Percentiles rank a stretch among this genome's conserved stretches.
These are phyloP conservation scores for Phialemoniopsis sp. DNA, from an alignment of 2,329 filamentous ascomycete genomes.

Conservation along the genomic window DNA sequence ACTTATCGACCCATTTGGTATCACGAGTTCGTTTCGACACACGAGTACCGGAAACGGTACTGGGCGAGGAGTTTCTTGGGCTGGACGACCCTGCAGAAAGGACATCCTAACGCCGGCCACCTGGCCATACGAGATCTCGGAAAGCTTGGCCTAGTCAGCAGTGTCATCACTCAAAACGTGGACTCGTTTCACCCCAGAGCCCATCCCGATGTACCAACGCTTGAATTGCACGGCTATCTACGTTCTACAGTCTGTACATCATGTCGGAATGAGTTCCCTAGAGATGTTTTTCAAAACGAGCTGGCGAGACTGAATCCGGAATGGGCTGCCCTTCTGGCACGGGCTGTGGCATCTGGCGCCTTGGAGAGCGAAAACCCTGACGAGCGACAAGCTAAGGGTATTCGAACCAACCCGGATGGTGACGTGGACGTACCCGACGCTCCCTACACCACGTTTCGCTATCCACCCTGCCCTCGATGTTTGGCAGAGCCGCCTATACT, in stretches of 20 bases:
- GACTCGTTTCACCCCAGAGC: constrained; percentile 85
- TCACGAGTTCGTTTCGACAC: constrained; percentile 77
- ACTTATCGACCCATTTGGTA: constrained; percentile 89
- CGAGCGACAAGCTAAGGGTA: constrained; percentile 61
- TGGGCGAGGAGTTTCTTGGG: constrained; percentile 95
- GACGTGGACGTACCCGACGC: constrained; percentile 87
- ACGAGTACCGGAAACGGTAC: constrained; percentile 86
- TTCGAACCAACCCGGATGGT: constrained; percentile 88
- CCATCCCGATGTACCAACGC: constrained; percentile 69
- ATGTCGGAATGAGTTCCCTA: constrained; percentile 68
- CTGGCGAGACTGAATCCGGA: constrained; percentile 77
- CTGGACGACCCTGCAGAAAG: constrained; percentile 77
- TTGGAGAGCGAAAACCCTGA: constrained; percentile 73
- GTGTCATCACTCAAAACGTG: constrained; percentile 92
- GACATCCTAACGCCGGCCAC: constrained; percentile 77
- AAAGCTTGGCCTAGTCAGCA: constrained; percentile 65
- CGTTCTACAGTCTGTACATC: constrained; percentile 76
- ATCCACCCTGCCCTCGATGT: constrained; percentile 84
- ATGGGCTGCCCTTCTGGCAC: constrained; percentile 73
- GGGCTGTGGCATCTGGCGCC: constrained; percentile 70
- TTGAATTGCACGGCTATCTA: constrained; percentile 91
- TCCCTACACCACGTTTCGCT: constrained; percentile 85
- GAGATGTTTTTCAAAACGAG: constrained; percentile 71
- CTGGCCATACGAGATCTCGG: constrained; percentile 71
- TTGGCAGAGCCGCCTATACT: constrained; percentile 56